Evolutionary conservation across 345 rosid genomes (phyloP).

Genomic region (Populus davidiana): DNA sequence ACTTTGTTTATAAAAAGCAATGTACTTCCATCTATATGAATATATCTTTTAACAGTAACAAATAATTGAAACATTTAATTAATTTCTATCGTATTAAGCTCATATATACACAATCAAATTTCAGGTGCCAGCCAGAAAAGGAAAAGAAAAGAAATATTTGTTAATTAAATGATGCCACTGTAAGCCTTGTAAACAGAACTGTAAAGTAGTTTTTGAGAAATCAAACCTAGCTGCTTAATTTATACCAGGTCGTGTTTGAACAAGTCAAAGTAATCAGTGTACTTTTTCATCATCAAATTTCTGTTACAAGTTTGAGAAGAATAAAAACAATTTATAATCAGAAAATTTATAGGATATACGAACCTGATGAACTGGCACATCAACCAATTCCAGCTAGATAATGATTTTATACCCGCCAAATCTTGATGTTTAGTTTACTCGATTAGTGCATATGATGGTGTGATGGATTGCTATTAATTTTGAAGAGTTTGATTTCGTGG

Average conservation of each 20-base stretch:
- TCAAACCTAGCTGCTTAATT: conserved; percentile 3
- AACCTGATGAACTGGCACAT: conserved; percentile 9
- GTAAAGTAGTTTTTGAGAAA: background rate
- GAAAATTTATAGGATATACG: background rate
- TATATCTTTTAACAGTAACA: background rate
- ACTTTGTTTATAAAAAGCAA: no score
- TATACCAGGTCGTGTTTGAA: background rate
- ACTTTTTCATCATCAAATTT: background rate
- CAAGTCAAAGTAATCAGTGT: conserved; percentile 3
- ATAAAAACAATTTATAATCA: background rate
- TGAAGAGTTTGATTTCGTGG: conserved; percentile 47
- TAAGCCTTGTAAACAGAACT: background rate
- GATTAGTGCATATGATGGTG: conserved; percentile 16
- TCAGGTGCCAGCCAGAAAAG: background rate
- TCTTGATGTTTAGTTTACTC: conserved; percentile 21
- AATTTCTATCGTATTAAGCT: background rate
- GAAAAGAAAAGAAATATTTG: background rate
- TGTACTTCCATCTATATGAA: background rate
- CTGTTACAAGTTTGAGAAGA: background rate
- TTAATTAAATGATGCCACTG: background rate
- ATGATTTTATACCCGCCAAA: conserved; percentile 26
- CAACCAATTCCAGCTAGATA: conserved; percentile 22
- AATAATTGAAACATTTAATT: background rate
- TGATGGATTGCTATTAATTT: conserved; percentile 21
- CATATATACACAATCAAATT: background rate